Percentiles rank a stretch among this genome's conserved stretches.
Conservation (phyloP, 352 stramenopile genomes). For the Hyaloperonospora arabidopsidis region DNA sequence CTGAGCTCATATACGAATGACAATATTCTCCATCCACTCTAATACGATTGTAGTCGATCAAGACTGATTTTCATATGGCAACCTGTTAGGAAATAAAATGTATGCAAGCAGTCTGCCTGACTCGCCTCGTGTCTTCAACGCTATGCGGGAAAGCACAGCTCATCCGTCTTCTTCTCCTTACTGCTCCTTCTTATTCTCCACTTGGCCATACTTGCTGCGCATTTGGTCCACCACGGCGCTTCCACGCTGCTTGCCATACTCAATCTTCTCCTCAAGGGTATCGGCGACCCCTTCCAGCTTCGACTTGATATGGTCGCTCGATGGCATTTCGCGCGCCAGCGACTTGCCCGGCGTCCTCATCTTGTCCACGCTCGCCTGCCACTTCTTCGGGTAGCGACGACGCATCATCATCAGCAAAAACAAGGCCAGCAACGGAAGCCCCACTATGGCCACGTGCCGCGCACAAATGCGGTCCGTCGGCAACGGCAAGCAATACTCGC, state of each 20-base stretch:
- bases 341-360: conserved; percentile 38
- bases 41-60: conserved; percentile 3
- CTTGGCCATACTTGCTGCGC: conserved; percentile 15
- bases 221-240: conserved; percentile 29
- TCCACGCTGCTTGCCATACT: conserved; percentile 37
- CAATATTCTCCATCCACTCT: too few species aligned
- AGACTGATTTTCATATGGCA: conserved; percentile 5
- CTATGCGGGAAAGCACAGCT: not conserved
- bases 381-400: conserved; percentile 61
- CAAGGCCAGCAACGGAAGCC: conserved; percentile 33
- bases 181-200: conserved; percentile 38
- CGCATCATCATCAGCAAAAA: conserved; percentile 37
- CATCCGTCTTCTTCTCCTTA: conserved; percentile 3
- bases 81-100: conserved; percentile 17
- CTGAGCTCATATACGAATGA: too few species aligned
- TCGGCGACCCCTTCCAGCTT: conserved; percentile 9
- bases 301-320: conserved; percentile 30
- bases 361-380: conserved; percentile 46
- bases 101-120: conserved; percentile 7
- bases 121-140: too few species aligned
- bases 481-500: conserved; percentile 49
- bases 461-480: conserved; percentile 37
- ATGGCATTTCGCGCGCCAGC: conserved; percentile 35
- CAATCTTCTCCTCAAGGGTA: conserved; percentile 23
- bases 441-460: conserved; percentile 35